Evolutionary conservation across 768 basidiomycete species (phyloP), one percentile per base, ranked within the genome.

Genomic region (Boletus subcaerulescens): DNA sequence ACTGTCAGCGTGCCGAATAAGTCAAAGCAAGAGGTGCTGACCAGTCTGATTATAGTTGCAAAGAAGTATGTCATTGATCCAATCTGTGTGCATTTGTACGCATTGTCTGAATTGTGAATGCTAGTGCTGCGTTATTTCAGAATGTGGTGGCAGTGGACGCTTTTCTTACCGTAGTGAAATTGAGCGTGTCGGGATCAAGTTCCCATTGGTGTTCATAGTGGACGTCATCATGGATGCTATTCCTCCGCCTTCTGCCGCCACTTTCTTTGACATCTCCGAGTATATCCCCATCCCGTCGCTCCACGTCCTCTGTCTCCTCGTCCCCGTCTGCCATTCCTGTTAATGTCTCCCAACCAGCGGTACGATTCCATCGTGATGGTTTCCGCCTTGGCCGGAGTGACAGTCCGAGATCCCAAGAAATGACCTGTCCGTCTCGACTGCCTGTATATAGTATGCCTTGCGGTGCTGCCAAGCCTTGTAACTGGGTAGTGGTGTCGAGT

Each of bases 1-100:
- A 20, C 39, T n/a, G 31, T 65, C 52, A 59, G 58, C 45, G 44
- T 35, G 41, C 43, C 18, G 32, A 42, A 31, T 10, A n/a, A n/a
- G 38, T 38, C 17, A 48, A 26, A 18, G 41, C 15, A 56, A 42
- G 33, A 38, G 20, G 18, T 42, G 72, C 84, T 42, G 46, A 87
- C 91, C 76, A 4, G 89, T 97, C 68, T 95, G 94, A 60, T 97
- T 93, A 57, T 85, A 79, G 66, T 98, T 95, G 73, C 91, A 94
- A 17, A 99, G 79, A 3, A 93, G 66, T 45, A 98, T 83, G 63
- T 98, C 96, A 66, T 97, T 99, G 35, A 98, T 84, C 96, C 96
- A 99, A 72, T 98, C 95, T 1, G 86, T 86, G 68, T 98, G 94
- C 6, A 84, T 81, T 67, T 98, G 94, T 10, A 87, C 85, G 54